Conservation (phyloP, 1,139 yeast species). For the Suhomyces yuchorum region DNA sequence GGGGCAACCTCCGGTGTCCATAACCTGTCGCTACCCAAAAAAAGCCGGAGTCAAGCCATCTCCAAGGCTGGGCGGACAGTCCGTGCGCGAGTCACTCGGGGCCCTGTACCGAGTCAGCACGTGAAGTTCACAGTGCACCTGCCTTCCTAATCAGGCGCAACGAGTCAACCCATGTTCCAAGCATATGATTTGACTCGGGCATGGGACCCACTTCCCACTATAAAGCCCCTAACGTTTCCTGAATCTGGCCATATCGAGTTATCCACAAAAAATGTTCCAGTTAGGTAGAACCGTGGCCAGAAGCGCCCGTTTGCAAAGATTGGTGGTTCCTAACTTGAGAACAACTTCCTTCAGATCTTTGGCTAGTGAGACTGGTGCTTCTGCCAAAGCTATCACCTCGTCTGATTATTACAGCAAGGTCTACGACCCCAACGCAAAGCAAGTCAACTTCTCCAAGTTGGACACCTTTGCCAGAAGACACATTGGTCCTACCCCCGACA, state of each 20-base stretch:
- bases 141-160: background rate
- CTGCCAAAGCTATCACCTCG: constrained; percentile 45
- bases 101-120: constrained; percentile 7
- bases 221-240: background rate
- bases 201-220: background rate
- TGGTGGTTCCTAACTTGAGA: constrained; percentile 2
- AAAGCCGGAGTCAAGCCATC: background rate
- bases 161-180: background rate
- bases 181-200: constrained; percentile 11
- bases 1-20: background rate
- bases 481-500: constrained; percentile 74
- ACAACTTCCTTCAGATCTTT: constrained; percentile 4
- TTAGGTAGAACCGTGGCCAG: constrained; percentile 11
- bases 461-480: constrained; percentile 92
- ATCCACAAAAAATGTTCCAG: constrained; percentile 9
- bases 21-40: background rate
- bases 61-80: background rate
- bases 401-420: constrained; percentile 44
- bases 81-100: background rate
- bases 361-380: constrained; percentile 11
- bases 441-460: constrained; percentile 42
- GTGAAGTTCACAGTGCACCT: background rate
- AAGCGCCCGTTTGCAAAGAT: constrained; percentile 13
- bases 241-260: background rate
- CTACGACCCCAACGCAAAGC: constrained; percentile 37